Base-by-base conservation (phyloP, 768 basidiomycete species). In the Coprinellus aureogranulatus region DNA sequence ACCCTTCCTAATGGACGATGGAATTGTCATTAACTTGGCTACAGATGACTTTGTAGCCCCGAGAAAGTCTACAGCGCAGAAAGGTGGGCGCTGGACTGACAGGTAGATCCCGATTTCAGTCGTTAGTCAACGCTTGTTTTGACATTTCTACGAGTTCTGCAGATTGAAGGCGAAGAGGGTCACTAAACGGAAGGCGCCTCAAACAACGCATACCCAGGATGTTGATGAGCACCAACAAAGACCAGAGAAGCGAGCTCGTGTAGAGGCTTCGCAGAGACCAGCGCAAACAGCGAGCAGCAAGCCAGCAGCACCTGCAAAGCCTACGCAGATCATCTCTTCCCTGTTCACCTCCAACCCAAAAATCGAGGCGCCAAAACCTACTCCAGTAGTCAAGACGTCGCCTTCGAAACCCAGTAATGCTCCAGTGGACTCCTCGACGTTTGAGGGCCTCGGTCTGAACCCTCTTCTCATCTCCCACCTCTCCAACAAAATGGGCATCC, bases 311-410 rank as follows among this genome's bases (percentile, higher is more conserved):
- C 62, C 41, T 54, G 59, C 61, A 46, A 69, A 72, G 42, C 67
- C 75, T 58, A 77, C 79, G 2, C 88, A 90, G 62, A 74, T 94
- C 58, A 92, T 96, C 60, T 97, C 94, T 0, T 94, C 93, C 9
- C 78, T 96, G 8, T 96, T 96, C 75, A 85, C 91, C 2, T 90
- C 82, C 60, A 93, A 94, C 62, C 91, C 91, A 1, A 83, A 83
- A 68, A 68, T 89, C 23, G 79, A 84, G n/a, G 61, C 63, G 0
- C 81, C 81, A 39, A 39, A 59, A 16, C 67, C 64, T 23, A 64
- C 64, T 8, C 39, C 67, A 16, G 51, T 60, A 10, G 53, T 59
- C 2, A 75, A 72, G 61, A 20, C 61, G 1, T 61, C 69, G 12
- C 65, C 61, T 1, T 61, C 69, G 10, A 70, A 73, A 45, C 91